Conservation (phyloP, 139 green algal species). For the Micractinium sp. region DNA sequence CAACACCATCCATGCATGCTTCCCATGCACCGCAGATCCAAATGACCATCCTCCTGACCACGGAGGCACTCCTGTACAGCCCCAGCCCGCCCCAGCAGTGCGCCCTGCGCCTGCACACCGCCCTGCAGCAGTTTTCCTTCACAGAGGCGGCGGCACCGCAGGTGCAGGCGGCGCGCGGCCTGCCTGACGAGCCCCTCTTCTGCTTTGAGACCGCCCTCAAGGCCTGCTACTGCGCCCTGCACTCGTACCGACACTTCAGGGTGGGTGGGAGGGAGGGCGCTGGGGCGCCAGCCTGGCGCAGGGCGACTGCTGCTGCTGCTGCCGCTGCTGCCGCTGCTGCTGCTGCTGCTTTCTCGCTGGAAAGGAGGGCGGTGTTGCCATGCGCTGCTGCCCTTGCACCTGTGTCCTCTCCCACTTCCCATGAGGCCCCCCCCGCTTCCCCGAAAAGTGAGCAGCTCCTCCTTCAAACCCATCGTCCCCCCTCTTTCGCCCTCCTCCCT, state of each 20-base stretch:
- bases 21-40: too few relatives aligned
- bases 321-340: background rate
- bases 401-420: too few relatives aligned
- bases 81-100: background rate
- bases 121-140: background rate
- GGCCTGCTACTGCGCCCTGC: background rate
- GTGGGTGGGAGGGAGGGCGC: background rate
- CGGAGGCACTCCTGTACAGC: background rate
- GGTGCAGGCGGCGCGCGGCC: background rate
- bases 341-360: background rate
- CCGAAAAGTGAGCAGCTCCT: too few relatives aligned
- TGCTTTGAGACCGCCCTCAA: constrained; percentile 1
- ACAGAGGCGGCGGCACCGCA: background rate
- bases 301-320: background rate
- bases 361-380: too few relatives aligned
- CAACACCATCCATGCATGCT: too few relatives aligned
- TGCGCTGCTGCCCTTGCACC: too few relatives aligned
- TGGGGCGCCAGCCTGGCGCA: background rate
- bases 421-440: too few relatives aligned
- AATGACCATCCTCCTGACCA: background rate
- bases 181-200: constrained; percentile 6
- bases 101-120: background rate
- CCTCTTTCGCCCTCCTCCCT: background rate
- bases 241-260: constrained; percentile 16
- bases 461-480: too few relatives aligned